Evolutionary conservation across 148 eudicot species (phyloP), one percentile per base, ranked within the genome.

Genomic region (Fagopyrum esculentum): DNA sequence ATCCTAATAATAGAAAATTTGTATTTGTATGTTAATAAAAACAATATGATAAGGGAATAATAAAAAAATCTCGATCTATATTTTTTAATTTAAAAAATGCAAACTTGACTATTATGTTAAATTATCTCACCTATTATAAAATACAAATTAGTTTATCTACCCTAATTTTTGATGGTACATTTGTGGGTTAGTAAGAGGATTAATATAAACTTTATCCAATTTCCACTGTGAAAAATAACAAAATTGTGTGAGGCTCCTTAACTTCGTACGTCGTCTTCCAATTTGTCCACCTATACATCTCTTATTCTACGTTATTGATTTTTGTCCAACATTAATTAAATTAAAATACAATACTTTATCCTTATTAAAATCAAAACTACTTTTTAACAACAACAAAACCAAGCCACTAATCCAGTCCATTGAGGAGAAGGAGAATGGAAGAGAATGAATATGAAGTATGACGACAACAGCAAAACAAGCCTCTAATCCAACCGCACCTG

Each of bases 361-460:
- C 30, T 5, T 57, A 57, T 19, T 57, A 22, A 6, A 57, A 19
- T 6, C 10, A 57, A 16, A 55, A 55, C 15, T 22, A 17, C 30
- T 57, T 57, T 57, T 57, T 19, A 26, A 19, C 63, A 57, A 50
- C 54, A 57, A 57, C 29, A 6, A 57, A 22, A 57, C n/a, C 10
- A 9, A 57, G 6, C 63, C 63, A 19, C 63, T 57, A 57, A 57
- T 50, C 54, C 54, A 50, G 9, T 54, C 59, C 59, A 15, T n/a
- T 54, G 59, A 5, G 5, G n/a, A 66, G 17, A 15, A 1, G 11
- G 30, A 57, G 30, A 66, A 6, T 35, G 71, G 7, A 66, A 49
- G 47, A 13, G 47, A 66, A 66, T 40, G 71, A 66, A 66, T 66
- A 66, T 13, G 71, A 66, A 66, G 30, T 66, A 66, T 40, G 71